Percentiles rank a stretch among this genome's conserved stretches.
These are phyloP conservation scores for Plasmodium vinckei DNA, from an alignment of 169 alveolate species.

Conservation along the genomic window DNA sequence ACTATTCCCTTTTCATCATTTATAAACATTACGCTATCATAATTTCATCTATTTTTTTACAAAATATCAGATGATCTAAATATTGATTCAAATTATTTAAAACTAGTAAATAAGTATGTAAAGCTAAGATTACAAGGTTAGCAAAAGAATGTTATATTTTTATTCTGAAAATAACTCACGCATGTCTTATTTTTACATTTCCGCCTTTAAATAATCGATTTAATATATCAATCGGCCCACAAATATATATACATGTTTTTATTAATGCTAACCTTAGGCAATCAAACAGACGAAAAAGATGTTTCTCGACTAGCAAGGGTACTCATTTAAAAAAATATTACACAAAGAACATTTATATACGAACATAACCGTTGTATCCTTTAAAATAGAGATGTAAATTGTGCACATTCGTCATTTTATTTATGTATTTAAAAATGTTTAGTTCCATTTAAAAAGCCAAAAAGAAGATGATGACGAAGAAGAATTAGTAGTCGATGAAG, in stretches of 20 bases:
- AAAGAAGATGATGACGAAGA: slow-evolving; percentile 77
- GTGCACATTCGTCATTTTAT: background rate
- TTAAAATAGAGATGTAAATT: background rate
- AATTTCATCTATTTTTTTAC: background rate
- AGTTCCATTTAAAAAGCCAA: slow-evolving; percentile 60
- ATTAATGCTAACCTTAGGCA: slow-evolving; percentile 21
- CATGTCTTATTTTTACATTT: too few relatives aligned
- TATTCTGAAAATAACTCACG: background rate
- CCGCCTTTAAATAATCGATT: too few relatives aligned
- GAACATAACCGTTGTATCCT: background rate
- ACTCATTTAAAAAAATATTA: slow-evolving; percentile 6
- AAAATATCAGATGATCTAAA: slow-evolving; percentile 45
- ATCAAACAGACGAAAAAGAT: slow-evolving; percentile 67
- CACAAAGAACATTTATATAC: background rate
- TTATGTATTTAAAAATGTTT: slow-evolving; percentile 5
- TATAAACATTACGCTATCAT: background rate
- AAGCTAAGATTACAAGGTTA: slow-evolving; percentile 51
- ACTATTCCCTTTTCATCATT: too few relatives aligned
- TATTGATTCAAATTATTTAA: slow-evolving; percentile 42
- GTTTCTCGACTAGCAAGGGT: slow-evolving; percentile 68
- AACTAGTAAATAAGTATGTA: slow-evolving; percentile 55
- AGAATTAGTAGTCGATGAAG: slow-evolving; percentile 82
- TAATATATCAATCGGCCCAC: background rate
- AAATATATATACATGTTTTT: background rate
- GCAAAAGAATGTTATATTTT: background rate